Base-by-base conservation (phyloP, 2,329 filamentous ascomycete species). In the Exutisphaerella laricina region DNA sequence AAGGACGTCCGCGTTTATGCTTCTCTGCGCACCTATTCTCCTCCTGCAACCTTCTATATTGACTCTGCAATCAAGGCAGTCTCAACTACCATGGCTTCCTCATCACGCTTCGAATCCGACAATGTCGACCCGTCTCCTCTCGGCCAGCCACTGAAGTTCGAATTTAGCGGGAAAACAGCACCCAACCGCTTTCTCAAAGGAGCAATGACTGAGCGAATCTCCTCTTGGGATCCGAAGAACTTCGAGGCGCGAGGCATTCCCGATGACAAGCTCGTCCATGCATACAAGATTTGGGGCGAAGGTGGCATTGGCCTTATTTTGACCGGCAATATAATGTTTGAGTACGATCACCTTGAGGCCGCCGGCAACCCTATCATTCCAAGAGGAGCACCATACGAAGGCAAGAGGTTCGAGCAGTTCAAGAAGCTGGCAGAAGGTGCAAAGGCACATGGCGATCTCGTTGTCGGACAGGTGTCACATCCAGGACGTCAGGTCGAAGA, bases 141-240 rank as follows among this genome's bases (percentile, higher is more conserved):
- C 45, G 69, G 60, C 39, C 57, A 71, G 51, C 66, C 68, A n/a
- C 60, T 72, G 36, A 53, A 66, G 22, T 71, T 70, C 48, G 61
- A 62, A 12, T 71, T 71, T 51, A 74, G 73, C 30, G 70, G 72
- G 39, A 70, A 67, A 43, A 74, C 71, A 1, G 79, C 79, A 1
- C 73, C 72, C 30, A 85, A 84, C 58, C 70, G 79, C n/a, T 79
- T 84, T 55, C 61, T 84, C 50, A 85, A 85, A 61, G 78, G 69
- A 4, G 75, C 82, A 30, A 84, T 85, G 80, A 77, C 76, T 2
- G 82, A 85, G 59, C 68, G 73, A 5, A 65, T 84, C 10, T 76
- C 78, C 0, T 78, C 73, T 4, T 85, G 78, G 77, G 70, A 76
- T 45, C 66, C 73, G 5, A 70, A 70, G 17, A 68, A 77, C 43